A percentile compares a stretch with the other conserved stretches of the same genome.
Evolutionary conservation across 345 rosid genomes (phyloP).

Genomic region (Odontarrhena argentea): DNA sequence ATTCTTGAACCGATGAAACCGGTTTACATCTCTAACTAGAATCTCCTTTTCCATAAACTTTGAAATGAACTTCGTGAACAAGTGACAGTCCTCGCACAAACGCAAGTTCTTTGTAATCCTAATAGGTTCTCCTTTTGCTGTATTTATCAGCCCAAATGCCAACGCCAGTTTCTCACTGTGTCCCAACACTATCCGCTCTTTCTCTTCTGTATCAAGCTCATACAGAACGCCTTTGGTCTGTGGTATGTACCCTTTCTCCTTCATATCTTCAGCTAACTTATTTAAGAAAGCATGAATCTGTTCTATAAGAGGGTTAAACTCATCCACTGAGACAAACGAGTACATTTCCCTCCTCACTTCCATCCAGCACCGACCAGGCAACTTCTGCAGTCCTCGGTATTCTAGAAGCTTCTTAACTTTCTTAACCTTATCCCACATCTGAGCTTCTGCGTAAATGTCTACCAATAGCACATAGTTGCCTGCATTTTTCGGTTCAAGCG

Average conservation of each 20-base stretch:
- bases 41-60: slow-evolving; percentile 71
- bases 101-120: slow-evolving; percentile 85
- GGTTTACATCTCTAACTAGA: slow-evolving; percentile 82
- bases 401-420: slow-evolving; percentile 70
- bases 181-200: slow-evolving; percentile 77
- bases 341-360: slow-evolving; percentile 69
- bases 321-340: slow-evolving; percentile 69
- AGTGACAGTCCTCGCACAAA: slow-evolving; percentile 87
- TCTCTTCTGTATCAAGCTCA: slow-evolving; percentile 72
- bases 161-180: slow-evolving; percentile 89
- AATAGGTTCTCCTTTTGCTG: slow-evolving; percentile 63
- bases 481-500: slow-evolving; percentile 76
- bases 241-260: slow-evolving; percentile 78
- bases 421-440: slow-evolving; percentile 75
- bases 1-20: slow-evolving; percentile 74
- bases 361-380: slow-evolving; percentile 80
- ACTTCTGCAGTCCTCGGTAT: slow-evolving; percentile 58
- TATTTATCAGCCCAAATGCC: slow-evolving; percentile 79
- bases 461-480: slow-evolving; percentile 83
- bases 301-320: slow-evolving; percentile 63
- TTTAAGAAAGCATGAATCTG: slow-evolving; percentile 70
- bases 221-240: slow-evolving; percentile 82
- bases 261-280: slow-evolving; percentile 72
- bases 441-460: slow-evolving; percentile 73
- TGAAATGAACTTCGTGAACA: slow-evolving; percentile 76